Conservation (phyloP, 495 filamentous ascomycete genomes). For the Ramalina peruviana region DNA sequence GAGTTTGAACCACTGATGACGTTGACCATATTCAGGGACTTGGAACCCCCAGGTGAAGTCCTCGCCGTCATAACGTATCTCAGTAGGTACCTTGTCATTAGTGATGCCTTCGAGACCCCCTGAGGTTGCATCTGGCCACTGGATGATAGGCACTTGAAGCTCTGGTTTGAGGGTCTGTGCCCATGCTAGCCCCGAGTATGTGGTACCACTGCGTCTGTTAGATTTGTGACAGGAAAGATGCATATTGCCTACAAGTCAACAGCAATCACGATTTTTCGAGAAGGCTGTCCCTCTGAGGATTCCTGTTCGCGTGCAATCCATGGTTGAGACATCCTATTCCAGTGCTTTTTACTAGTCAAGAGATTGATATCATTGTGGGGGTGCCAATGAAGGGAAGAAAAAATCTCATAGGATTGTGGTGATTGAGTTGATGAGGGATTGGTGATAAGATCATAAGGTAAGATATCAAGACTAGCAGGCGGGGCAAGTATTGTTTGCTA, state of each 20-base stretch:
- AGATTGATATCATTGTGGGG: not conserved
- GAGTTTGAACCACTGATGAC: conserved; percentile 43
- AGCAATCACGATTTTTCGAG: conserved; percentile 13
- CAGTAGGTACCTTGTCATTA: conserved; percentile 25
- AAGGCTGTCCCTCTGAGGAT: conserved; percentile 1
- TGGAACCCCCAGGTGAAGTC: conserved; percentile 36
- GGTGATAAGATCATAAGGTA: not conserved
- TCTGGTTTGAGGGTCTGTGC: conserved; percentile 23
- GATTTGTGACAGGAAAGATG: not conserved
- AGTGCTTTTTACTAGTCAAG: not conserved
- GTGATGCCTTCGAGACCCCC: conserved; percentile 17
- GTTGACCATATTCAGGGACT: conserved; percentile 25
- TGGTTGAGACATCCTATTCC: not conserved
- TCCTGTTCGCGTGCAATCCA: not conserved
- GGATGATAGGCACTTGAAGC: conserved; percentile 12
- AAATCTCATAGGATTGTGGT: no score
- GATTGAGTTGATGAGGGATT: not conserved
- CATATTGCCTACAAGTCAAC: conserved; percentile 10
- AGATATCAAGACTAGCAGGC: not conserved
- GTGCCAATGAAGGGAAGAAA: not conserved
- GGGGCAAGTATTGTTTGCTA: no score
- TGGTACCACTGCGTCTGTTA: conserved; percentile 30
- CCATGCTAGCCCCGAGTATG: conserved; percentile 38
- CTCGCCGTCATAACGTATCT: conserved; percentile 24
- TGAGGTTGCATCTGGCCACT: conserved; percentile 17